Conservation (phyloP, 2,329 filamentous ascomycete genomes). For the Neobulgaria alba region DNA sequence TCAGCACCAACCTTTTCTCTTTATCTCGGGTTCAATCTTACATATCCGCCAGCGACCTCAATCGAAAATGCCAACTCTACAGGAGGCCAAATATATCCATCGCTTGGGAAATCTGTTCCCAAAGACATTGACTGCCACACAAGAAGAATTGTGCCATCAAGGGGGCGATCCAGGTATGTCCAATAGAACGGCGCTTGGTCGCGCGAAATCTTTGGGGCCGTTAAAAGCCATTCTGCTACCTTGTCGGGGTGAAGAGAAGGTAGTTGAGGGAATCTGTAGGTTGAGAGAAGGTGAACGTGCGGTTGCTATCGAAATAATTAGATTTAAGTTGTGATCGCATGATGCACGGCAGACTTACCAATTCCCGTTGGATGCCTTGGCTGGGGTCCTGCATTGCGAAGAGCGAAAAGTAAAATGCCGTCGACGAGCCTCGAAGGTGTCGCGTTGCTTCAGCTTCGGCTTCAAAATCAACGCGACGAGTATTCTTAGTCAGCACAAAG, state of each 20-base stretch:
- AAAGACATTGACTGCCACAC: conserved; percentile 80
- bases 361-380: conserved; percentile 34
- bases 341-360: conserved; percentile 31
- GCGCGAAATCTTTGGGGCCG: conserved; percentile 77
- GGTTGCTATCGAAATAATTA: conserved; percentile 19
- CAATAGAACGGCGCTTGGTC: conserved; percentile 83
- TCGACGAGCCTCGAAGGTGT: too few relatives aligned
- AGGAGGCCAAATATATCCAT: conserved; percentile 88
- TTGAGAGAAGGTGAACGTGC: conserved; percentile 85
- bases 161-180: conserved; percentile 79
- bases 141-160: conserved; percentile 73
- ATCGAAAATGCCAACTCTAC: conserved; percentile 70
- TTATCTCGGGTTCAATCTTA: conserved; percentile 36
- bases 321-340: background rate
- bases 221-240: conserved; percentile 74
- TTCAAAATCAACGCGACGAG: too few relatives aligned
- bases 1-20: too few relatives aligned
- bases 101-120: conserved; percentile 70
- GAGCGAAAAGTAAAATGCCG: background rate
- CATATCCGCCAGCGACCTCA: conserved; percentile 59
- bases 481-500: too few relatives aligned
- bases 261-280: conserved; percentile 68
- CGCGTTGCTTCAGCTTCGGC: too few relatives aligned
- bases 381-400: conserved; percentile 36
- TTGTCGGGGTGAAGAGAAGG: conserved; percentile 64